Conservation (phyloP, 2,329 filamentous ascomycete genomes). For the Ophiostoma quercus region DNA sequence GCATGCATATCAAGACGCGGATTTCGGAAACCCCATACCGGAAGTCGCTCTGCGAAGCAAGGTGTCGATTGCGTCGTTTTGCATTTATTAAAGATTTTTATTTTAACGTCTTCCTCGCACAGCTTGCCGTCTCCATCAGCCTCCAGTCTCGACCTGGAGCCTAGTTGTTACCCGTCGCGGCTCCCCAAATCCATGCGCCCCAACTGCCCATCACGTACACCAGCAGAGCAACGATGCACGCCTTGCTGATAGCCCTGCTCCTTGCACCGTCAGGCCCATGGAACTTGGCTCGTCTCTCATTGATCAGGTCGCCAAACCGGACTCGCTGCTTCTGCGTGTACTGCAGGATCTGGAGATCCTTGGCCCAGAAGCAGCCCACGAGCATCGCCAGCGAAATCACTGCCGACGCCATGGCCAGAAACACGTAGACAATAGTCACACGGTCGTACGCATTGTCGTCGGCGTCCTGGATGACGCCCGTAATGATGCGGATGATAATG, state of each 20-base stretch:
- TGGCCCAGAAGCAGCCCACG: background rate
- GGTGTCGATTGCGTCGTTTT: too few species aligned
- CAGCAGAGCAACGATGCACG: background rate
- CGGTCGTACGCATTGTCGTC: conserved; percentile 10
- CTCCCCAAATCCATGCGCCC: background rate
- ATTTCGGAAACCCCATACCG: background rate
- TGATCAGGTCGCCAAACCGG: conserved; percentile 11
- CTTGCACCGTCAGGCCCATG: background rate
- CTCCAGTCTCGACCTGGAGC: too few species aligned
- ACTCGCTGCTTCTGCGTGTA: conserved; percentile 14
- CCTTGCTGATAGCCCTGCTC: background rate
- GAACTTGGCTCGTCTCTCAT: conserved; percentile 1
- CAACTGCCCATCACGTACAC: background rate
- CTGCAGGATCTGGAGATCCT: conserved; percentile 11
- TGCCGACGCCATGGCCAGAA: background rate
- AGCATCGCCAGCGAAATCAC: conserved; percentile 13
- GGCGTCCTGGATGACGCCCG: conserved; percentile 13
- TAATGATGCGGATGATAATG: conserved; percentile 17
- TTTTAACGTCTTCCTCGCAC: too few species aligned
- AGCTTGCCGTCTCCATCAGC: too few species aligned
- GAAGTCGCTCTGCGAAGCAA: background rate
- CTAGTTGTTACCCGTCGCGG: background rate
- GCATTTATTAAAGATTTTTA: too few species aligned
- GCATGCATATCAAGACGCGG: background rate
- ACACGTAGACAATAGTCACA: background rate